Evolutionary conservation across 73 alveolate species (phyloP).

Genomic region (Urostyla sp.): DNA sequence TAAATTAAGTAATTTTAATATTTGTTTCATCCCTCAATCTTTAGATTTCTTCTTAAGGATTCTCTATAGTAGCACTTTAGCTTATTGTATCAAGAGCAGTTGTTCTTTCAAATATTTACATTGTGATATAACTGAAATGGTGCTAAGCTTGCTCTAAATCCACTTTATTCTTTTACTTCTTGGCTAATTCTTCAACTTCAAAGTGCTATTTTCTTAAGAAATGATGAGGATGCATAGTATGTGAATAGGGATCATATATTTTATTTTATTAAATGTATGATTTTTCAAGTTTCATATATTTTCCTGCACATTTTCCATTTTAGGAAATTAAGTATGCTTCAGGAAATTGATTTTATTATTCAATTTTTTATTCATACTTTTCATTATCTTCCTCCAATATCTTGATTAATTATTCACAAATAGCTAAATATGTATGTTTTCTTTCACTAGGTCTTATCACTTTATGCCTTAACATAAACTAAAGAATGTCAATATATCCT

Average conservation of each 20-base stretch:
- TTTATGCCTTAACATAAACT: conserved; percentile 31
- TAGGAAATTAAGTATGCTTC: background rate
- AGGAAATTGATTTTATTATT: background rate
- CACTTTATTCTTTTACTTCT: background rate
- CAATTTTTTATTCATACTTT: conserved; percentile 6
- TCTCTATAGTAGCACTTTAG: background rate
- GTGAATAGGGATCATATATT: conserved; percentile 57
- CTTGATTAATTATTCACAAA: conserved; percentile 35
- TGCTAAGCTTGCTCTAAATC: background rate
- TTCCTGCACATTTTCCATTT: conserved; percentile 29
- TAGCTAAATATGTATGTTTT: conserved; percentile 36
- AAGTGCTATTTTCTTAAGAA: conserved; percentile 29
- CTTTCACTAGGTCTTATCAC: conserved; percentile 16
- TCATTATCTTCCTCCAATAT: conserved; percentile 43
- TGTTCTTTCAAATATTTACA: conserved; percentile 3
- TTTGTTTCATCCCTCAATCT: background rate
- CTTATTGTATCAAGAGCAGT: background rate
- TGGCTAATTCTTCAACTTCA: conserved; percentile 56
- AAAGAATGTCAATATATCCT: conserved; percentile 11
- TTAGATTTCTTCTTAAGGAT: background rate
- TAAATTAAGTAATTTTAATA: conserved; percentile 11
- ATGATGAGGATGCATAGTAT: conserved; percentile 56
- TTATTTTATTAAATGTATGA: conserved; percentile 33
- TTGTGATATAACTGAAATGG: background rate
- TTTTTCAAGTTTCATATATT: conserved; percentile 62